Evolutionary conservation across 352 stramenopile species (phyloP), one percentile per base, ranked within the genome.

Genomic region (Phytophthora quininea): DNA sequence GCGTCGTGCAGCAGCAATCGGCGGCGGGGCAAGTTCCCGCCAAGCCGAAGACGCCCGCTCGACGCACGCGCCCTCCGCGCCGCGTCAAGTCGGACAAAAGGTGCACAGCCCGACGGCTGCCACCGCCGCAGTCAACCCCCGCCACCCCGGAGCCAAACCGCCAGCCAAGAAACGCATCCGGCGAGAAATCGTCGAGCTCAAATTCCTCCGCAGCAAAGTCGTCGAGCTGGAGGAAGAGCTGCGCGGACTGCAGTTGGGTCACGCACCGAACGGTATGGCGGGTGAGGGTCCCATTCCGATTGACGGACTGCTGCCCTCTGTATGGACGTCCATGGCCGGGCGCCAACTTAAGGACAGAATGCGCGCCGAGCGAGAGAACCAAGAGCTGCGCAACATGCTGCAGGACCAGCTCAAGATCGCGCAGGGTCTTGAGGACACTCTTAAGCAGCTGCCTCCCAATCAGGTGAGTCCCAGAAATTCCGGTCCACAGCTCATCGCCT

Each of bases 141-240:
- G n/a, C n/a, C n/a, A n/a, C 12, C 37, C 47, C 5, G 30, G 24
- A 2, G 33, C 46, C 10, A 63, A 57, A 6, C 62, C 61, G 1
- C 61, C 62, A 1, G 46, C 60, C n/a, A 75, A 74, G 51, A 75
- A 75, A 53, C 67, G 67, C n/a, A 64, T 75, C 29, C 67, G 62
- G 2, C 62, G 67, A 19, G 67, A 75, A 56, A 71, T 75, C 35
- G 53, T 78, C 24, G 73, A 80, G 48, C 59, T 79, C 27, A 68
- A 76, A 49, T 71, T 64, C 43, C 30, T 79, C 42, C 68, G 69
- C 6, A 40, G 49, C 32, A 74, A 79, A 64, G 72, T 69, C 27
- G 68, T 69, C 29, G 67, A 79, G 58, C 71, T 79, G 29, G 72
- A 79, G 32, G 52, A 71, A 29, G 47, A 77, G 3, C 15, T 79